A percentile compares a stretch with the other conserved stretches of the same genome.
Conservation (phyloP, 208 protist species). For the Acanthamoeba healyi region DNA sequence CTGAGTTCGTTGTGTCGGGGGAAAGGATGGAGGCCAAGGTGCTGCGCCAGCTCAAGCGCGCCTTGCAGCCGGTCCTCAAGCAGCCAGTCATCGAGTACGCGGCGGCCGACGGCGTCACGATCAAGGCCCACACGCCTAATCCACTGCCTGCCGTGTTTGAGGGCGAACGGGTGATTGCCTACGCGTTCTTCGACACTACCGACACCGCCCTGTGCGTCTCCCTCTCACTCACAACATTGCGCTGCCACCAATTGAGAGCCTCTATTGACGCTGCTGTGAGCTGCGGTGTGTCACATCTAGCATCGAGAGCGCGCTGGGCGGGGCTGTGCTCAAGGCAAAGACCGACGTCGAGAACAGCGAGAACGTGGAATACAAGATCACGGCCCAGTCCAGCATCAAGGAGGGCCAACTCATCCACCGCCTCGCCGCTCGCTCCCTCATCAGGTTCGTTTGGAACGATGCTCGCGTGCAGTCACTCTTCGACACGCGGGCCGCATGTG, state of each 20-base stretch:
- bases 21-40: constrained; percentile 77
- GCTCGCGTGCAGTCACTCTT: neutral
- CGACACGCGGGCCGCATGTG: neutral
- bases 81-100: neutral
- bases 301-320: neutral
- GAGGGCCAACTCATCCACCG: constrained; percentile 67
- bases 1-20: constrained; percentile 79
- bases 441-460: constrained; percentile 14
- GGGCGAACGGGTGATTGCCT: constrained; percentile 76
- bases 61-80: constrained; percentile 77
- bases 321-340: neutral
- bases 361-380: neutral
- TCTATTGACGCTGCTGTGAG: neutral
- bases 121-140: constrained; percentile 76
- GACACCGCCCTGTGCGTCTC: neutral
- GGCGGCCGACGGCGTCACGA: neutral
- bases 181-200: constrained; percentile 55
- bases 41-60: constrained; percentile 79
- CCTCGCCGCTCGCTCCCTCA: constrained; percentile 77
- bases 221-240: no score
- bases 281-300: neutral
- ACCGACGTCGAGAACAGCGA: neutral
- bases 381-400: constrained; percentile 39
- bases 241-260: neutral
- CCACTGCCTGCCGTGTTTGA: constrained; percentile 75